Base-by-base conservation (phyloP, 2,329 filamentous ascomycete species). In the Calonectria crousiana region DNA sequence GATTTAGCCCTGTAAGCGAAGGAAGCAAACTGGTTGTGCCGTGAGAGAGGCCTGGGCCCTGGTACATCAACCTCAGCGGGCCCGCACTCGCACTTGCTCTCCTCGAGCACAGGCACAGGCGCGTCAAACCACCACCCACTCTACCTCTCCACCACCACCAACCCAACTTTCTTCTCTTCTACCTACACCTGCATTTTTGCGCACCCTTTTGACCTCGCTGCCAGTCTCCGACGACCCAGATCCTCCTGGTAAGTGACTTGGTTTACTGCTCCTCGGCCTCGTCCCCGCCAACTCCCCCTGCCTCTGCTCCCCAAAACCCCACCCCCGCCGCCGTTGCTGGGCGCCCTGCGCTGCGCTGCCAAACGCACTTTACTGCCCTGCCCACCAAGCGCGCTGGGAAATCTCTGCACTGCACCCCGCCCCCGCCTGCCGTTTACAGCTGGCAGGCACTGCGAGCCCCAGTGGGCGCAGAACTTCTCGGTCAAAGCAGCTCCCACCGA, bases 351-450 rank as follows among this genome's bases (percentile, higher is more conserved):
- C 60, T 67, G 47, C 64, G 52, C 69, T 58, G 32, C 32, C 10
- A 11, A 34, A 34, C 41, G 23, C 60, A 51, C 47, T 51, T 41
- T 36, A 64, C 41, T 47, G 58, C 62, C 30, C 60, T 52, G 49
- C 71, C 58, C 51, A 69, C 66, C 66, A 69, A 41, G 65, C 38
- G 64, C 44, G 44, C 53, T 73, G 71, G 69, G 71, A 73, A 81
- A 81, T 81, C 79, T 81, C 79, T 81, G 79, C 67, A 60, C 51
- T 49, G 66, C 79, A 81, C 79, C 79, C 79, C 79, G 79, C 79
- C 79, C 79, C 79, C 79, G 79, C 79, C 79, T 78, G 77, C 79
- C 75, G 71, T 70, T 78, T 79, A 73, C 75, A 78, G 78, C 72
- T 73, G 69, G 68, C 66, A 44, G 44, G 70, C 75, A 70, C 71